Base-by-base conservation (phyloP, 805 yeast genomes). In the Wickerhamiella azyma region DNA sequence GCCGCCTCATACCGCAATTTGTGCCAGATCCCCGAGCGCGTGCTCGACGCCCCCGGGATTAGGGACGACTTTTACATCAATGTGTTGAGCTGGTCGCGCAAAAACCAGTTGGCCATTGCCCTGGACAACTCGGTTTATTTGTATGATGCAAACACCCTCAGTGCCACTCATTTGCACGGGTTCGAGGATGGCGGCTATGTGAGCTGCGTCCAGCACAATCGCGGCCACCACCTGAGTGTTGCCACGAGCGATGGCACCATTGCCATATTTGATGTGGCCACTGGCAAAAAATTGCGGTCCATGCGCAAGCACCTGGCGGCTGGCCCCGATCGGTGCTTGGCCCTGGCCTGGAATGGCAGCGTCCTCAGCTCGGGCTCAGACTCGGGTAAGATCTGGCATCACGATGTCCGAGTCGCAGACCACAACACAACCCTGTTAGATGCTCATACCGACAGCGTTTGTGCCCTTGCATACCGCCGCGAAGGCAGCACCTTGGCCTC, bases 1-100 rank as follows among this genome's bases (percentile, higher is more conserved):
- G 59, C 66, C 1, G 51, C 62, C 56, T 36, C 60, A 55, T 52
- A 59, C 48, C 58, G 94, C 53, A 79, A 78, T 54, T 72, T 92
- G 40, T 85, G 94, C 21, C 76, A 85, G 0, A 83, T 85, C 29
- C 97, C 98, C 1, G 95, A 85, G 53, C 74, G 94, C 52, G 94
- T 92, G 1, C 69, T 92, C 36, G 98, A 92, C 65, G 98, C 97
- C 0, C 98, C 98, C 0, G 96, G 95, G 0, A 72, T 88, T 48
- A 72, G 81, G 18, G 95, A 92, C 62, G 98, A 92, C 65, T 92
- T 86, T 62, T 92, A 89, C 61, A 70, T 86, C 45, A 86, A 86
- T 58, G 68, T 89, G 36, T 62, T 92, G 45, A 77, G 86, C 50
- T 92, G 98, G 97, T 86, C 96, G 7, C 66, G 68, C 52, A 76